Evolutionary conservation across 148 eudicot genomes (phyloP).

Genomic region (Cornus kousa): DNA sequence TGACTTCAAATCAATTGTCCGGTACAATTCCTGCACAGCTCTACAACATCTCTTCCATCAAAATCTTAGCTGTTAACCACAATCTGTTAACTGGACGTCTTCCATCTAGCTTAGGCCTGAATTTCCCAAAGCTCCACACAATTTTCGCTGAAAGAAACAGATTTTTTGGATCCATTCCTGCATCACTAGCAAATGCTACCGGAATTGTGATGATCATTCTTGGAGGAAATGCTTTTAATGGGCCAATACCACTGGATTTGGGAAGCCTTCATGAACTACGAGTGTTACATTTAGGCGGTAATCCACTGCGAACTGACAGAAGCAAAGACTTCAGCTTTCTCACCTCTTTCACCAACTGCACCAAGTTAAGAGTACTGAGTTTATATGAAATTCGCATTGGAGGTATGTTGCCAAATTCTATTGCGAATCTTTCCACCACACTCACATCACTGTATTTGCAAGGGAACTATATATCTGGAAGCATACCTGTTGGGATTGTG

Average conservation of each 20-base stretch:
- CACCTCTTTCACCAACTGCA: constrained; percentile 18
- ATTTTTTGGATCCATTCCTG: no score
- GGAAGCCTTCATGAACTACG: constrained; percentile 16
- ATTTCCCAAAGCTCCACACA: constrained; percentile 7
- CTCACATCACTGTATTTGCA: neutral
- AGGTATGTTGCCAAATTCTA: constrained; percentile 14
- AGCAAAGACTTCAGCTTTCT: constrained; percentile 10
- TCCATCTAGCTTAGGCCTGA: constrained; percentile 5
- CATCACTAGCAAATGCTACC: no score
- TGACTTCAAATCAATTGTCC: neutral
- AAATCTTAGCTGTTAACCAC: neutral
- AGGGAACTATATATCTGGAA: constrained; percentile 17
- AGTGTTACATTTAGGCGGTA: constrained; percentile 5
- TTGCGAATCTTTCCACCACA: constrained; percentile 18
- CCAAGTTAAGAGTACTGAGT: constrained; percentile 8
- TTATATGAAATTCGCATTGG: neutral
- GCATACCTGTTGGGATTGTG: constrained; percentile 15
- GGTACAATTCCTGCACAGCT: neutral
- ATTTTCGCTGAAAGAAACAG: no score
- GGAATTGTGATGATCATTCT: no score
- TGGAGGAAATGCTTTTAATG: no score
- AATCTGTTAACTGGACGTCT: neutral
- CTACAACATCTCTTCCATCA: constrained; percentile 12
- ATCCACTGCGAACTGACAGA: constrained; percentile 11
- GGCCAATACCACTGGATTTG: neutral